phyloP scores from a whole-genome alignment of 352 stramenopile species.

The Phytopythium helicoides region DNA sequence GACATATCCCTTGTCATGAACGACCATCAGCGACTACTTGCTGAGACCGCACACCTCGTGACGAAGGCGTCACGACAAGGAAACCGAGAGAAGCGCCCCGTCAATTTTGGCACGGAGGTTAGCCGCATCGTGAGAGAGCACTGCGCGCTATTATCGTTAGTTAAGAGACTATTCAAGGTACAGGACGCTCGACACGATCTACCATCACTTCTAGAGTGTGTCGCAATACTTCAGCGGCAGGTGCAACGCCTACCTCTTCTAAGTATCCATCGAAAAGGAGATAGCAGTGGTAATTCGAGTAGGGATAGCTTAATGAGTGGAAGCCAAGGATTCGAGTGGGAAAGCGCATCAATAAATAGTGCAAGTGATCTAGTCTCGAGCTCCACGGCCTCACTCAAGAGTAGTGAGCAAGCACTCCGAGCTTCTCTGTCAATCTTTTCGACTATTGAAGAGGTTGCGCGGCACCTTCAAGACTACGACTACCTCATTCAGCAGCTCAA shows the following conservation, averaged over 20 bases:
- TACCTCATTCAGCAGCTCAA: constrained; percentile 39
- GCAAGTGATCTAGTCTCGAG: constrained; percentile 6
- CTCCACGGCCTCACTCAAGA: constrained; percentile 7
- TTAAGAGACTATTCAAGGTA: constrained; percentile 45
- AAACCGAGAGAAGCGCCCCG: background rate
- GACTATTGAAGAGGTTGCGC: constrained; percentile 49
- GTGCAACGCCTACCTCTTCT: constrained; percentile 30
- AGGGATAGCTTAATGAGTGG: constrained; percentile 2
- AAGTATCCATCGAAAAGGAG: background rate
- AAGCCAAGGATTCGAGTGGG: background rate
- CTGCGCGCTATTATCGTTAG: constrained; percentile 47
- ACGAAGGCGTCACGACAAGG: constrained; percentile 29
- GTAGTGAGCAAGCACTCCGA: constrained; percentile 16
- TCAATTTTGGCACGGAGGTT: constrained; percentile 50
- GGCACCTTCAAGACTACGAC: constrained; percentile 65
- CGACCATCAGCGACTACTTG: constrained; percentile 65
- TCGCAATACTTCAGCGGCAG: constrained; percentile 48
- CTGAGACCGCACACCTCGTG: constrained; percentile 46
- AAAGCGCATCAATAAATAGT: background rate
- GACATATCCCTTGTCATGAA: constrained; percentile 79
- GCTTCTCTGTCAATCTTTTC: constrained; percentile 36
- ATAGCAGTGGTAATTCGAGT: constrained; percentile 3
- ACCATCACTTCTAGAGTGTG: constrained; percentile 42
- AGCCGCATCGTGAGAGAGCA: constrained; percentile 50
- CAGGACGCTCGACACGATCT: constrained; percentile 51